A percentile compares a stretch with the other conserved stretches of the same genome.
phyloP scores from a whole-genome alignment of 257 asterid species.

The Osmanthus fragrans region DNA sequence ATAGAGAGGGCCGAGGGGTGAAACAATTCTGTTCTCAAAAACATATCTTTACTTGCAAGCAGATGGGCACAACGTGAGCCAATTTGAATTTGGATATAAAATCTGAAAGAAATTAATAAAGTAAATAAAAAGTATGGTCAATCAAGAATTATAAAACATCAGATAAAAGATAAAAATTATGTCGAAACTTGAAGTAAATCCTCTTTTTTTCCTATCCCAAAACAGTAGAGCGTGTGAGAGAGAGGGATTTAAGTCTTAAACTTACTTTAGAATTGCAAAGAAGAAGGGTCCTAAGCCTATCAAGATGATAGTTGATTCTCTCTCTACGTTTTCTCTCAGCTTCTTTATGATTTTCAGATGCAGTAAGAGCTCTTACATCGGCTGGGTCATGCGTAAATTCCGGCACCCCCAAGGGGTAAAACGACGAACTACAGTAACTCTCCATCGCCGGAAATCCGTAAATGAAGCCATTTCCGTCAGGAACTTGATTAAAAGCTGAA shows the following conservation, averaged over 20 bases:
- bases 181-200: background rate
- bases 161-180: background rate
- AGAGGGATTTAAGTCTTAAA: background rate
- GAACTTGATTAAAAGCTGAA: conserved; percentile 26
- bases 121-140: background rate
- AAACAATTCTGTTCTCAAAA: background rate
- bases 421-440: conserved; percentile 35
- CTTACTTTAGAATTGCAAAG: conserved; percentile 66
- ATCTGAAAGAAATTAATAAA: background rate
- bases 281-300: conserved; percentile 60
- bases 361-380: conserved; percentile 45
- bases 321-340: conserved; percentile 72
- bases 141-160: background rate
- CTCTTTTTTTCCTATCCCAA: background rate
- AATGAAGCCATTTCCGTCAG: conserved; percentile 27
- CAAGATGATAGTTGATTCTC: conserved; percentile 71
- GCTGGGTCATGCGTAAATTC: conserved; percentile 29
- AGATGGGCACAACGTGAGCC: no score
- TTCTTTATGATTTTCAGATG: conserved; percentile 67
- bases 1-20: no score
- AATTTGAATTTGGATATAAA: background rate
- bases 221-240: background rate
- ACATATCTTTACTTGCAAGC: no score
- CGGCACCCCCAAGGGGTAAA: conserved; percentile 27
- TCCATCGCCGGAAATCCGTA: conserved; percentile 27